Evolutionary conservation across 2,329 filamentous ascomycete species (phyloP), one percentile per base, ranked within the genome.

Genomic region (Eutypa lata): DNA sequence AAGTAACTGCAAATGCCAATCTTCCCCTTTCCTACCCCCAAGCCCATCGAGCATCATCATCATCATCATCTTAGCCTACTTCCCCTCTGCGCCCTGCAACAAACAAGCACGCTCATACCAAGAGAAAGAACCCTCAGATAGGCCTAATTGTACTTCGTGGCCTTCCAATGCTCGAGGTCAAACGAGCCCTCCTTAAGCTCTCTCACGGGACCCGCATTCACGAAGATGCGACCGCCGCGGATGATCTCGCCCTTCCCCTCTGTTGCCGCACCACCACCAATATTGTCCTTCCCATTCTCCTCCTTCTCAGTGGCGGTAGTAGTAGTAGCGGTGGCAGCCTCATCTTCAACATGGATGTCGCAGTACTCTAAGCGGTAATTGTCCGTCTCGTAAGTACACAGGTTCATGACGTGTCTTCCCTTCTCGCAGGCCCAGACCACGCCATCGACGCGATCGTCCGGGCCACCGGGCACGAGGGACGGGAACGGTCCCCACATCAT

Each of bases 371-470:
- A 51, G 19, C 56, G 54, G 38, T 63, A 64, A 16, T 56, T 57
- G 3, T 19, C 1, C 4, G 53, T 51, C 51, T 63, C 59, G 38
- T 65, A 65, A 0, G 2, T 8, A 2, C 46, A 31, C 1, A 65
- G 51, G 11, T 19, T 21, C 2, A 5, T 26, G 3, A 64, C 57
- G 45, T 62, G 24, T 7, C 52, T 33, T 19, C 47, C 47, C 0
- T 44, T n/a, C 3, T 61, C 56, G 50, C 62, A 65, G 14, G 53
- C 48, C 61, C 61, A 65, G n/a, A 47, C 56, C 26, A 44, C 18
- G 3, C 63, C 63, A 3, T 53, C 26, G 16, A 60, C 59, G 24
- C 33, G 43, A n/a, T 38, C 44, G 42, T 48, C 50, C 28, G 21
- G 19, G n/a, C 28, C 26, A 1, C 48, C 40, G 26, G 62, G 57